Conservation (phyloP, 2,329 filamentous ascomycete genomes). For the Pestalotiopsis sp. region DNA sequence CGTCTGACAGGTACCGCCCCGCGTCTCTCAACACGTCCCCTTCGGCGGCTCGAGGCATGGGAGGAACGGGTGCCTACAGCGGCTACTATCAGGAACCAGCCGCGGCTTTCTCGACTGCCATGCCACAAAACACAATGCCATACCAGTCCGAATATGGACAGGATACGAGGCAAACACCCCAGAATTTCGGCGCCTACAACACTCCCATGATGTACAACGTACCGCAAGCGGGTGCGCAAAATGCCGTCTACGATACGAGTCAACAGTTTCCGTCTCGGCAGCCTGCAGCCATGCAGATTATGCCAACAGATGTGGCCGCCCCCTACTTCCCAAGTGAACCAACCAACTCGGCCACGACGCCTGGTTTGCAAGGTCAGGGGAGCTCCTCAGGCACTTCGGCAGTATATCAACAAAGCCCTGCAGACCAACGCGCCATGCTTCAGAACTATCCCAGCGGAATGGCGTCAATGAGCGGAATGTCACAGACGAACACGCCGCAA, state of each 20-base stretch:
- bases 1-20: conserved; percentile 55
- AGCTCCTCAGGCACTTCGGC: conserved; percentile 53
- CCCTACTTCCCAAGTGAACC: conserved; percentile 77
- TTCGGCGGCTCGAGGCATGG: conserved; percentile 52
- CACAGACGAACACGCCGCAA: conserved; percentile 41
- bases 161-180: conserved; percentile 56
- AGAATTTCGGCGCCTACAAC: conserved; percentile 61
- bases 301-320: conserved; percentile 66
- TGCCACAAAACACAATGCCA: conserved; percentile 56
- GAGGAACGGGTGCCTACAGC: conserved; percentile 58
- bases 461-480: conserved; percentile 48
- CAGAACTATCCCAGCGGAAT: conserved; percentile 53
- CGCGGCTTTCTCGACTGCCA: conserved; percentile 54
- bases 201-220: conserved; percentile 81
- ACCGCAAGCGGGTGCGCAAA: conserved; percentile 62
- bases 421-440: conserved; percentile 58
- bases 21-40: conserved; percentile 53
- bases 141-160: conserved; percentile 67
- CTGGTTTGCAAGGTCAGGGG: conserved; percentile 53
- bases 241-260: conserved; percentile 74
- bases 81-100: conserved; percentile 61
- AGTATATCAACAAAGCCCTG: conserved; percentile 69
- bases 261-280: conserved; percentile 77
- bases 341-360: conserved; percentile 61
- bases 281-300: conserved; percentile 76